A percentile compares a stretch with the other conserved stretches of the same genome.
These are phyloP conservation scores for Pholiota molesta DNA, from an alignment of 768 basidiomycete species.

Conservation along the genomic window DNA sequence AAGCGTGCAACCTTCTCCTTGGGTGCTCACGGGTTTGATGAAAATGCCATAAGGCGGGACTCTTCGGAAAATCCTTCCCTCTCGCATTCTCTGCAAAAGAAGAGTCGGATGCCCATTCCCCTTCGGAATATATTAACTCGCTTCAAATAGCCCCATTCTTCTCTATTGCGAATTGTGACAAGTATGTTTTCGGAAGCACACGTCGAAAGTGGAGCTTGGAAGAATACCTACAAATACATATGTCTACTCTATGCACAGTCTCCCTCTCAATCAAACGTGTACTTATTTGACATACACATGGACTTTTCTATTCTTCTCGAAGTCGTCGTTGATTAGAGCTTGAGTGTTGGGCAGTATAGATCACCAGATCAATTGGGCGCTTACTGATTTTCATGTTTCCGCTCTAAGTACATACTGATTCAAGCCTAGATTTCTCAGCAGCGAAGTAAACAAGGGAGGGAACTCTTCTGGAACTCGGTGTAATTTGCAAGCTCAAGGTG, in stretches of 20 bases:
- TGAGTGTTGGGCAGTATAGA: neutral
- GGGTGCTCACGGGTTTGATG: constrained; percentile 32
- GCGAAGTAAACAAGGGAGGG: no score
- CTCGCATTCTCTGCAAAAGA: constrained; percentile 24
- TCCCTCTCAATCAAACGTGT: neutral
- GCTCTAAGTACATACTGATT: neutral
- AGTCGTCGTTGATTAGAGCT: neutral
- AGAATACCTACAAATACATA: neutral
- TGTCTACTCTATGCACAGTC: neutral
- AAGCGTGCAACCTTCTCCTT: constrained; percentile 26
- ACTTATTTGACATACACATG: neutral
- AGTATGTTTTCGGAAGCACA: neutral
- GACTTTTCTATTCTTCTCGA: neutral
- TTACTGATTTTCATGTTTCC: neutral
- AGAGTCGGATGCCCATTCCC: constrained; percentile 49
- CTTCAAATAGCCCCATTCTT: constrained; percentile 36
- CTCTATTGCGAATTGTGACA: neutral
- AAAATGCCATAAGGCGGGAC: constrained; percentile 34
- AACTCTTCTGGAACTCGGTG: no score
- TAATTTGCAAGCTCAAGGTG: no score
- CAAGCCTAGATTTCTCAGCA: no score
- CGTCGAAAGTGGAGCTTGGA: constrained; percentile 6
- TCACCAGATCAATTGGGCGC: neutral
- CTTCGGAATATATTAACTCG: constrained; percentile 49
- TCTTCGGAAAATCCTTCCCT: constrained; percentile 13